These are phyloP conservation scores for Cystobasidium onofrii DNA, from an alignment of 768 basidiomycete genomes.

Conservation along the genomic window DNA sequence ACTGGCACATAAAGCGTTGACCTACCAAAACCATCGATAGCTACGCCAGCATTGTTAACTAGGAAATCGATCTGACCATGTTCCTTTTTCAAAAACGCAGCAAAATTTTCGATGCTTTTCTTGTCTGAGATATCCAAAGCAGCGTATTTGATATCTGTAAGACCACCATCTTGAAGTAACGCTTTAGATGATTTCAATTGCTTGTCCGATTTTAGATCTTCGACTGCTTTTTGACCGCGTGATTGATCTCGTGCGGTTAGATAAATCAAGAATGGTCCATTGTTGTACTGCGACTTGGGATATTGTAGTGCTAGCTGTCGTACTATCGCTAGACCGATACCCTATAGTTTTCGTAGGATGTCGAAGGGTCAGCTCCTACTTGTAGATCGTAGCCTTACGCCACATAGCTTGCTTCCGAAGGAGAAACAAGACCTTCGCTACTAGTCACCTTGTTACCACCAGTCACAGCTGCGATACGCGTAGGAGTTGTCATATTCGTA, in stretches of 20 bases:
- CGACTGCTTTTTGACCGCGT: conserved; percentile 30
- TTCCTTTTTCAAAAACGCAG: conserved; percentile 3
- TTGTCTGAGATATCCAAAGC: conserved; percentile 36
- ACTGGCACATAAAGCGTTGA: background rate
- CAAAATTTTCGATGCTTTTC: conserved; percentile 35
- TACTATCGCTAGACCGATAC: conserved; percentile 36
- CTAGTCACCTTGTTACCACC: conserved; percentile 16
- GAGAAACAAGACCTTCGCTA: background rate
- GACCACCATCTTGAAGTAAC: conserved; percentile 15
- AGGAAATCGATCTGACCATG: conserved; percentile 38
- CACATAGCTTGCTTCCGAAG: background rate
- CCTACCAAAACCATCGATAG: conserved; percentile 23
- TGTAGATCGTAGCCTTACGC: background rate
- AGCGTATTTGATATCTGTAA: conserved; percentile 24
- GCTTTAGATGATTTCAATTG: conserved; percentile 26
- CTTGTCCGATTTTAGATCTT: conserved; percentile 13
- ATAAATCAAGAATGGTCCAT: conserved; percentile 34
- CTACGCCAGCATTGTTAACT: conserved; percentile 39
- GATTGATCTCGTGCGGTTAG: conserved; percentile 32
- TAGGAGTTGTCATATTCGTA: background rate
- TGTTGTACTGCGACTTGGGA: conserved; percentile 32
- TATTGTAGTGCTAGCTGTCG: conserved; percentile 23
- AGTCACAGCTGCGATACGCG: conserved; percentile 19
- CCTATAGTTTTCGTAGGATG: background rate
- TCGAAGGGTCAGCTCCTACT: no score